A percentile compares a stretch with the other conserved stretches of the same genome.
Conservation (phyloP, 2,329 filamentous ascomycete genomes). For the Microsporum audouinii region DNA sequence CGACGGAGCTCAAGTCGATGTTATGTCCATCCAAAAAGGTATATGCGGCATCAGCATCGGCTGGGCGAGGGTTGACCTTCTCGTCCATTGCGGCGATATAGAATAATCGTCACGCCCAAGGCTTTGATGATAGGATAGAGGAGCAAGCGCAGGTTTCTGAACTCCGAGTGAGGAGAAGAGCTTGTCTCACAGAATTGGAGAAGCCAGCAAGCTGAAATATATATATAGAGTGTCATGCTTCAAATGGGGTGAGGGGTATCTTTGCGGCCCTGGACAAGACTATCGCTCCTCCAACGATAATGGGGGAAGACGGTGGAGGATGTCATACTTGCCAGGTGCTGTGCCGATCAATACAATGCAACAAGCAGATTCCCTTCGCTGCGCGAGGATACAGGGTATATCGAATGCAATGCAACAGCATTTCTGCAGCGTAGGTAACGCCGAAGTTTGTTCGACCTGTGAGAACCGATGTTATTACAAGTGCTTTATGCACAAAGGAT, state of each 20-base stretch:
- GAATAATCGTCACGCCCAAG: not conserved
- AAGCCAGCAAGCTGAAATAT: not conserved
- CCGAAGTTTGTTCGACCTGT: not conserved
- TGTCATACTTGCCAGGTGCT: not conserved
- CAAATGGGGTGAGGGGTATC: not conserved
- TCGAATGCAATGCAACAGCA: not conserved
- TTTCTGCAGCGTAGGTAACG: not conserved
- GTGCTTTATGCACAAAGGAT: not conserved
- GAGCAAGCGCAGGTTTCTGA: not conserved
- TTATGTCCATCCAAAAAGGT: slow-evolving; percentile 76
- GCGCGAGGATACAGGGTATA: not conserved
- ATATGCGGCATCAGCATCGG: slow-evolving; percentile 73
- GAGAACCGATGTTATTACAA: not conserved
- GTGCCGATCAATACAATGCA: not conserved
- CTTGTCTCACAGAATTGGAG: not conserved
- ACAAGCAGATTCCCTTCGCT: not conserved
- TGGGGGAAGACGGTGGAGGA: not conserved
- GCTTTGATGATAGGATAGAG: not conserved
- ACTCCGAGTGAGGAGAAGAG: not conserved
- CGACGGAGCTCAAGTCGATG: slow-evolving; percentile 50
- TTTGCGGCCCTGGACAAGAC: not conserved
- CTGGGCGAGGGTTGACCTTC: not conserved
- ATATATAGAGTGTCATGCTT: not conserved
- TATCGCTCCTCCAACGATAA: not conserved
- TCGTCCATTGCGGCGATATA: not conserved